Evolutionary conservation across 2,329 filamentous ascomycete species (phyloP).

Genomic region (Verticillium zaregamsianum): DNA sequence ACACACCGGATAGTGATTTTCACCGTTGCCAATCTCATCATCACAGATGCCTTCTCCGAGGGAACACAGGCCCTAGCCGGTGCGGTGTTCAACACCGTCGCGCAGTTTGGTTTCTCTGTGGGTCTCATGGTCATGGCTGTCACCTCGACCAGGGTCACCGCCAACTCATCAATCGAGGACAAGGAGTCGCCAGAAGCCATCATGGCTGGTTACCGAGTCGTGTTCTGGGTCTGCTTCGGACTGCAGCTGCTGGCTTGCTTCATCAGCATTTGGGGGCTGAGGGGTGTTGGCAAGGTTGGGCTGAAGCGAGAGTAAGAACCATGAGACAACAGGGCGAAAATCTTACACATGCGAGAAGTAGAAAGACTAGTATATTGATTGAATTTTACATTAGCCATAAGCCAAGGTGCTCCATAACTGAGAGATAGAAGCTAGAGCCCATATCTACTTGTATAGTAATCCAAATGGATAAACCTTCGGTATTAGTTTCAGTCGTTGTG

Average conservation of each 20-base stretch:
- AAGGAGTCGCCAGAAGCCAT: constrained; percentile 25
- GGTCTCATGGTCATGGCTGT: constrained; percentile 47
- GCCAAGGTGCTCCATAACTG: too few species aligned
- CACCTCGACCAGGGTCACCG: constrained; percentile 39
- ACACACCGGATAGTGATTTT: constrained; percentile 36
- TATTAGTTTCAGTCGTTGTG: too few species aligned
- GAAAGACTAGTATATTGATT: too few species aligned
- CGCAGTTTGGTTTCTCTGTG: constrained; percentile 51
- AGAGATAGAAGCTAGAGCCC: too few species aligned
- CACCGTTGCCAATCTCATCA: constrained; percentile 50
- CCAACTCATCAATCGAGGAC: constrained; percentile 23
- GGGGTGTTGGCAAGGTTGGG: constrained; percentile 43
- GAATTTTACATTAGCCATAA: too few species aligned
- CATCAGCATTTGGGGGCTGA: constrained; percentile 37
- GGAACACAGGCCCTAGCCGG: constrained; percentile 54
- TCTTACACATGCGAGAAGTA: too few species aligned
- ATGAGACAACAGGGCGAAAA: too few species aligned
- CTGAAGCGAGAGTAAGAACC: constrained; percentile 33
- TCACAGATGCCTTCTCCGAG: constrained; percentile 48
- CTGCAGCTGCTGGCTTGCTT: constrained; percentile 22
- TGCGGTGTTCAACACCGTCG: constrained; percentile 55
- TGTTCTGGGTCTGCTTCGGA: constrained; percentile 49
- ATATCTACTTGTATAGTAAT: too few species aligned
- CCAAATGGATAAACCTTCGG: too few species aligned
- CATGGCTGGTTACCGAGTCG: constrained; percentile 48